Percentiles rank a stretch among this genome's conserved stretches.
Conservation (phyloP, 1,284 basidiomycete genomes). For the Ganoderma lucidum region DNA sequence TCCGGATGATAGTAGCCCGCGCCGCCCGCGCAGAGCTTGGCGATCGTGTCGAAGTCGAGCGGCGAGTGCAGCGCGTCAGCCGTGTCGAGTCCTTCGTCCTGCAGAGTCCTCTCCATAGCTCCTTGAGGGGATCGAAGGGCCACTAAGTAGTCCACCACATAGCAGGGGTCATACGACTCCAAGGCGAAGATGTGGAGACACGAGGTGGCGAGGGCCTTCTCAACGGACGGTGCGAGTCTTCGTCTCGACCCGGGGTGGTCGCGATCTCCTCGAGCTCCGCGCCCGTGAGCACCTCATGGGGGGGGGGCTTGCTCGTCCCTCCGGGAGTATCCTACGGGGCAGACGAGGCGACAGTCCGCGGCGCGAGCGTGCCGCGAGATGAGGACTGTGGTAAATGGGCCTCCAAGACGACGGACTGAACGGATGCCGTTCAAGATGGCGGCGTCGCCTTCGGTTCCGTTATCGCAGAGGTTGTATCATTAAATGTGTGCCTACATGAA, state of each 20-base stretch:
- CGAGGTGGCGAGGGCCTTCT: not conserved
- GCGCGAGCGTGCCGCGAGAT: conserved; percentile 7
- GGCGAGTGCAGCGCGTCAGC: too few relatives aligned
- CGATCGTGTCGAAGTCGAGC: not conserved
- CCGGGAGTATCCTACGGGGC: conserved; percentile 19
- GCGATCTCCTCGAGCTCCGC: conserved; percentile 11
- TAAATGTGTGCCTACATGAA: too few relatives aligned
- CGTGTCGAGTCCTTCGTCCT: not conserved
- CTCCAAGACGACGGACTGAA: too few relatives aligned
- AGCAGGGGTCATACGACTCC: not conserved
- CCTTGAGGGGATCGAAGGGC: not conserved
- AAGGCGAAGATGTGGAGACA: not conserved
- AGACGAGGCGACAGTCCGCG: conserved; percentile 28
- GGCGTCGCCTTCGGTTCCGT: too few relatives aligned
- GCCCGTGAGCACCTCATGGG: conserved; percentile 21
- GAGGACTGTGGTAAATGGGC: not conserved
- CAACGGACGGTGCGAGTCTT: not conserved
- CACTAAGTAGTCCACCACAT: not conserved
- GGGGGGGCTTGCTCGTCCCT: conserved; percentile 19
- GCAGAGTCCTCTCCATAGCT: not conserved
- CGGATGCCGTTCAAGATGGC: too few relatives aligned
- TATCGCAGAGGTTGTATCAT: too few relatives aligned
- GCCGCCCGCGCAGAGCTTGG: too few relatives aligned
- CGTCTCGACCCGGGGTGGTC: not conserved
- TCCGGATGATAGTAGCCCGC: not conserved